These are phyloP conservation scores for Tetrahymena borealis DNA, from an alignment of 73 alveolate genomes.

Conservation along the genomic window DNA sequence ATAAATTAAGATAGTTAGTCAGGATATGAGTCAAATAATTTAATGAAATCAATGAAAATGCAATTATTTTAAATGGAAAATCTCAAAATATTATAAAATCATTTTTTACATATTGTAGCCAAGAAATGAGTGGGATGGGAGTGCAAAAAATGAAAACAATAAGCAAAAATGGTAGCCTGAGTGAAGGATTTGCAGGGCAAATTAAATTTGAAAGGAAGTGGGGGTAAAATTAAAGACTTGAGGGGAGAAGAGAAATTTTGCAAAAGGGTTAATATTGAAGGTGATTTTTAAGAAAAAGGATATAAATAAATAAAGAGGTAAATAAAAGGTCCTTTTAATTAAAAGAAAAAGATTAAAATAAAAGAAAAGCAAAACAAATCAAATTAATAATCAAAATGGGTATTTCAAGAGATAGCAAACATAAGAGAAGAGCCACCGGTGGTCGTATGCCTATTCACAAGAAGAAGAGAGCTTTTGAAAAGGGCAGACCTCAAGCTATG, in stretches of 20 bases:
- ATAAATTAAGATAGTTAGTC: not conserved
- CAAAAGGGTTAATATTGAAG: slow-evolving; percentile 1
- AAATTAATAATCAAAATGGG: slow-evolving; percentile 67
- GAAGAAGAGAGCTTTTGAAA: slow-evolving; percentile 95
- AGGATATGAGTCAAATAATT: not conserved
- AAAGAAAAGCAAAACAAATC: not conserved
- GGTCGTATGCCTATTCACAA: slow-evolving; percentile 97
- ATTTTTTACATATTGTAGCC: not conserved
- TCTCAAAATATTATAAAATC: not conserved
- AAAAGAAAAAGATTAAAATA: not conserved
- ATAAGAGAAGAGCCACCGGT: slow-evolving; percentile 93
- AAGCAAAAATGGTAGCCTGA: not conserved
- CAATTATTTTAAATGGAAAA: not conserved
- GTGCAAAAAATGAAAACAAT: not conserved
- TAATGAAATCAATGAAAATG: not conserved
- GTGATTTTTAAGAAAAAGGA: not conserved
- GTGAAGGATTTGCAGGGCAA: not conserved
- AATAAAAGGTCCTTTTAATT: not conserved
- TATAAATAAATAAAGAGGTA: not conserved
- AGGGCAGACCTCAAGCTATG: slow-evolving; percentile 90
- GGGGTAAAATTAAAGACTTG: not conserved
- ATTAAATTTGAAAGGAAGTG: not conserved
- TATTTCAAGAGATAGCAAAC: slow-evolving; percentile 92
- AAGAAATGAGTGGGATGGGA: not conserved
- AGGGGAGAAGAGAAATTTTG: not conserved